These are phyloP conservation scores for Paratinospora sagittata DNA, from an alignment of 164 flowering plant species.

Conservation along the genomic window DNA sequence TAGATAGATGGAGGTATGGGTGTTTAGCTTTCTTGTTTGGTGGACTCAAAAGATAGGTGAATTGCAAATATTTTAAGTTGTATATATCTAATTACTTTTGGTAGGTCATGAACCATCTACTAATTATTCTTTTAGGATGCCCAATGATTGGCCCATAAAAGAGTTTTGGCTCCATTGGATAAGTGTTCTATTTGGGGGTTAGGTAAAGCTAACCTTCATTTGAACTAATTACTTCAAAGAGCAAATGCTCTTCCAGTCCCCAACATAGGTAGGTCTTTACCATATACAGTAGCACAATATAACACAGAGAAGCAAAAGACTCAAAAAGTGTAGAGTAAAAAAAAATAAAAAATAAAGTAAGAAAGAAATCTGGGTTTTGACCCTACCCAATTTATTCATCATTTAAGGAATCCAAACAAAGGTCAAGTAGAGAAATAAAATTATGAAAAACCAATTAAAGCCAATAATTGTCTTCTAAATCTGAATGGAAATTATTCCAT, in stretches of 20 bases:
- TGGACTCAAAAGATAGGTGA: conserved; percentile 2
- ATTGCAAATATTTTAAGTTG: conserved; percentile 5
- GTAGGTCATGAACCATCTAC: conserved; percentile 17
- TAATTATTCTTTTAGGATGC: conserved; percentile 23
- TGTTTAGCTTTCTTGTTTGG: neutral
- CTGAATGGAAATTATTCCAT: neutral
- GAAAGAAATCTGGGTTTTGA: neutral
- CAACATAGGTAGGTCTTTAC: neutral
- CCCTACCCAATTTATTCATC: neutral
- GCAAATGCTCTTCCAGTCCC: neutral
- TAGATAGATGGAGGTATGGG: neutral
- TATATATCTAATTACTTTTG: conserved; percentile 12
- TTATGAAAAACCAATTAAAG: neutral
- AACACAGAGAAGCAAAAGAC: neutral
- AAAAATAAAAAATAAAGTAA: too few relatives aligned
- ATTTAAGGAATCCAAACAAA: too few relatives aligned
- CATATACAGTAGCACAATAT: neutral
- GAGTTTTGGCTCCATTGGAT: conserved; percentile 16
- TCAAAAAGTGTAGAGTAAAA: too few relatives aligned
- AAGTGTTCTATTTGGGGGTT: conserved; percentile 16
- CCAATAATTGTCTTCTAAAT: neutral
- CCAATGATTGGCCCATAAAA: conserved; percentile 30
- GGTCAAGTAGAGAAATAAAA: neutral
- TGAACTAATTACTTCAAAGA: neutral
- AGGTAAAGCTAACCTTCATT: conserved; percentile 17